Evolutionary conservation across 139 green algal genomes (phyloP).

Genomic region (Gonium pectorale): DNA sequence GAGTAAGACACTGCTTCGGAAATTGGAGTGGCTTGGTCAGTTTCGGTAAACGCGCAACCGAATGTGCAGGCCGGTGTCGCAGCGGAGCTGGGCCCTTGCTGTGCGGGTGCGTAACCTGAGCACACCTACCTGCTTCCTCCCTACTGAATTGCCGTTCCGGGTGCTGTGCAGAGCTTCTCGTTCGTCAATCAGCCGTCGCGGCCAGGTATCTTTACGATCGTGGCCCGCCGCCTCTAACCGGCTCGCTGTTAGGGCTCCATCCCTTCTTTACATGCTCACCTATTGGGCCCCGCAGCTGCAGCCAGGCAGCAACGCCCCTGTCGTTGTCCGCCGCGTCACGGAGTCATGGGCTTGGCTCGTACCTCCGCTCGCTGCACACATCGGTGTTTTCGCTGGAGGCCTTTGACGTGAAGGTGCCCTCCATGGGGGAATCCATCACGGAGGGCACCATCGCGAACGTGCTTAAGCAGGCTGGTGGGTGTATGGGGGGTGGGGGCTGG

Average conservation of each 20-base stretch:
- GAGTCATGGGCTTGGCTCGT: not conserved
- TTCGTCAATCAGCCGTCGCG: constrained; percentile 3
- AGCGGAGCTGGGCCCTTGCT: constrained; percentile 15
- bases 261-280: not conserved
- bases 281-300: too few species aligned
- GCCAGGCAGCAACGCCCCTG: too few species aligned
- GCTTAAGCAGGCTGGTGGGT: constrained; percentile 75
- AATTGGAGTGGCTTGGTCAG: not conserved
- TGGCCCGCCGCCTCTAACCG: not conserved
- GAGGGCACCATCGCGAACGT: constrained; percentile 90
- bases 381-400: not conserved
- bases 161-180: constrained; percentile 2
- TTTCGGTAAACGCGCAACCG: constrained; percentile 19
- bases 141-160: not conserved
- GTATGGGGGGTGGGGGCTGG: too few species aligned
- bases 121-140: too few species aligned
- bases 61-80: constrained; percentile 36
- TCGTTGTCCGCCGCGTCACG: not conserved
- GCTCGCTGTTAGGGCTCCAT: too few species aligned
- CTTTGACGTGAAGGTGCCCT: constrained; percentile 73
- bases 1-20: not conserved
- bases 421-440: constrained; percentile 95
- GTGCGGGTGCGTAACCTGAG: not conserved
- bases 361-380: constrained; percentile 28
- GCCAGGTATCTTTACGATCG: constrained; percentile 23